phyloP scores from a whole-genome alignment of 164 flowering plant species.

The Aristolochia fimbriata region DNA sequence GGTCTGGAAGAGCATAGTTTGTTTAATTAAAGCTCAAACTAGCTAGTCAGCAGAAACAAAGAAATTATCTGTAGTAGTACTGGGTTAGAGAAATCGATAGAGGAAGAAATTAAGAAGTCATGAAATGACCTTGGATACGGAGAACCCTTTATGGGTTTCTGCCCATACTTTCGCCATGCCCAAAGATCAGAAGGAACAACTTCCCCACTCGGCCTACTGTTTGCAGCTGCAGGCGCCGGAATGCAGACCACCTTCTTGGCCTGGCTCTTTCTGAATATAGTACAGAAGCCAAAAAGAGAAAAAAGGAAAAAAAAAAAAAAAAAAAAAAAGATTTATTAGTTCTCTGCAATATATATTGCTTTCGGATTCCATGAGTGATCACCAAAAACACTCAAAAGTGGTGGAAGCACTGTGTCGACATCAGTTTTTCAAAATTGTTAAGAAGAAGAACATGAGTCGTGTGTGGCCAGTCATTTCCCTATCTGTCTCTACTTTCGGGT shows the following conservation, averaged over 20 bases:
- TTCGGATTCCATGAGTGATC: too few relatives aligned
- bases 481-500: not conserved
- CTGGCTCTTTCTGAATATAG: conserved; percentile 59
- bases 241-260: conserved; percentile 89
- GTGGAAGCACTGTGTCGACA: not conserved
- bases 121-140: conserved; percentile 80
- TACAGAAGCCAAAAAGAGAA: too few relatives aligned
- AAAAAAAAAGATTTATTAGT: too few relatives aligned
- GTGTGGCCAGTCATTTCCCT: not conserved
- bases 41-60: too few relatives aligned
- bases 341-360: not conserved
- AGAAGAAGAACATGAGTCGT: not conserved
- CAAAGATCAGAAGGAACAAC: conserved; percentile 90
- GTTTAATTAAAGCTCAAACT: too few relatives aligned
- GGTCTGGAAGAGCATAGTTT: too few relatives aligned
- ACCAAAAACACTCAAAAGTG: too few relatives aligned
- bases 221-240: conserved; percentile 85
- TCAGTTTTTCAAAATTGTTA: not conserved
- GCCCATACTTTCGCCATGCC: conserved; percentile 99
- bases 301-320: not conserved
- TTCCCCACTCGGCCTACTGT: conserved; percentile 65
- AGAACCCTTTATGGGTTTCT: conserved; percentile 96
- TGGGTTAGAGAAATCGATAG: too few relatives aligned
- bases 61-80: too few relatives aligned
- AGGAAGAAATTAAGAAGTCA: not conserved